A percentile compares a stretch with the other conserved stretches of the same genome.
Evolutionary conservation across 305 asterid species (phyloP).

Genomic region (Fraxinus sp.): DNA sequence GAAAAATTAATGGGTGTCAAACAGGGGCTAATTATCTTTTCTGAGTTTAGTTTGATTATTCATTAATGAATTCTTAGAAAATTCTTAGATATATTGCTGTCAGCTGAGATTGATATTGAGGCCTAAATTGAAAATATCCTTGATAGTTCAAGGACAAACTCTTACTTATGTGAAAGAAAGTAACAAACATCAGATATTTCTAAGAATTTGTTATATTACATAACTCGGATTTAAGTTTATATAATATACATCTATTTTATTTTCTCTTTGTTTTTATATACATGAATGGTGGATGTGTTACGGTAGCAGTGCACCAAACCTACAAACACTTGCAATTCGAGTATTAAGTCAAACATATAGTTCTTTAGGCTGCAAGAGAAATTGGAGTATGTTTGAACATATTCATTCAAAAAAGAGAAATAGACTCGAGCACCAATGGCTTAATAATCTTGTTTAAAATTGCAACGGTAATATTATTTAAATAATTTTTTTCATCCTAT

Average conservation of each 20-base stretch:
- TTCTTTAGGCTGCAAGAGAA: not conserved
- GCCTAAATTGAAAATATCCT: not conserved
- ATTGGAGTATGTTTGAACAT: no score
- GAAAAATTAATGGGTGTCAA: no score
- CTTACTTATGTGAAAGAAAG: not conserved
- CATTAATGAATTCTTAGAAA: not conserved
- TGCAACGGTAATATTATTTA: no score
- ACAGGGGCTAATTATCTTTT: not conserved
- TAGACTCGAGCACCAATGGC: no score
- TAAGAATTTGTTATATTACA: not conserved
- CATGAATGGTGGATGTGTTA: not conserved
- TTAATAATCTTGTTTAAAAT: no score
- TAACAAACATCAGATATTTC: not conserved
- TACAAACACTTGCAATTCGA: not conserved
- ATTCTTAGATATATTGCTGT: not conserved
- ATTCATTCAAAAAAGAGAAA: no score
- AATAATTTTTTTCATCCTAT: no score
- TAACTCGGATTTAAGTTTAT: not conserved
- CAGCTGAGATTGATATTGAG: not conserved
- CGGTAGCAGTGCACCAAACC: not conserved
- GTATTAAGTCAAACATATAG: not conserved
- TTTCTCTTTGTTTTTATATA: no score
- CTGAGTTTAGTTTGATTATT: not conserved
- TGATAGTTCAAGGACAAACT: not conserved
- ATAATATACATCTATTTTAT: no score